Percentiles rank a stretch among this genome's conserved stretches.
Evolutionary conservation across 139 green algal species (phyloP).

Genomic region (Nannochloris sp.): DNA sequence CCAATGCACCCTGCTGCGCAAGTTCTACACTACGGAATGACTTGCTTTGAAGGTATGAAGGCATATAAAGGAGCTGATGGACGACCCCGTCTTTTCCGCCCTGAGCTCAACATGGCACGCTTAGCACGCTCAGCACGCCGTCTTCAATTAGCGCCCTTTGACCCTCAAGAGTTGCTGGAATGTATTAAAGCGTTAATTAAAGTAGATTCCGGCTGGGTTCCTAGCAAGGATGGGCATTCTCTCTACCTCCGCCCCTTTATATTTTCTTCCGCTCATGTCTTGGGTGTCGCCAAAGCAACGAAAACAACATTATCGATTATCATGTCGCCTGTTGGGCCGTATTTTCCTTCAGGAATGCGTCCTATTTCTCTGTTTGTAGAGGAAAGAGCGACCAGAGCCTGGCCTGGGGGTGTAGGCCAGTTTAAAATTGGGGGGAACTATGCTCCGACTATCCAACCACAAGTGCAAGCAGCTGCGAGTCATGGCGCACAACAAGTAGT

Average conservation of each 20-base stretch:
- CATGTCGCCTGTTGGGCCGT: conserved; percentile 69
- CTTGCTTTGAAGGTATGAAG: conserved; percentile 74
- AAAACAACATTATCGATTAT: conserved; percentile 54
- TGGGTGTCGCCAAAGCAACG: conserved; percentile 44
- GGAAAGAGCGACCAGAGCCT: conserved; percentile 53
- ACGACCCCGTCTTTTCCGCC: conserved; percentile 58
- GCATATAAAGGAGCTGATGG: conserved; percentile 47
- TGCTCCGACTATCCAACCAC: conserved; percentile 59
- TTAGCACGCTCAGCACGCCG: conserved; percentile 48
- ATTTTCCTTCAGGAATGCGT: conserved; percentile 55
- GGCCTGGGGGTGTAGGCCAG: conserved; percentile 62
- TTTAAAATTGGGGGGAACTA: conserved; percentile 75
- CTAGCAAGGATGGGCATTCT: conserved; percentile 52
- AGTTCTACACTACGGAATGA: conserved; percentile 63
- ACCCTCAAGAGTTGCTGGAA: conserved; percentile 56
- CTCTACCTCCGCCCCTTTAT: conserved; percentile 74
- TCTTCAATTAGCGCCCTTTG: conserved; percentile 49
- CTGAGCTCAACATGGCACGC: conserved; percentile 71
- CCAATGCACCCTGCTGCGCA: conserved; percentile 57
- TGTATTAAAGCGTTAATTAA: conserved; percentile 70
- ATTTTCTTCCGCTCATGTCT: conserved; percentile 36
- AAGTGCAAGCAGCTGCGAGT: conserved; percentile 23
- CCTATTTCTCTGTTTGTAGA: conserved; percentile 70
- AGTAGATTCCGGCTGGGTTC: conserved; percentile 65
- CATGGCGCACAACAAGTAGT: conserved; percentile 33